These are phyloP conservation scores for Ceratocystis huliohia DNA, from an alignment of 2,329 filamentous ascomycete species.

Conservation along the genomic window DNA sequence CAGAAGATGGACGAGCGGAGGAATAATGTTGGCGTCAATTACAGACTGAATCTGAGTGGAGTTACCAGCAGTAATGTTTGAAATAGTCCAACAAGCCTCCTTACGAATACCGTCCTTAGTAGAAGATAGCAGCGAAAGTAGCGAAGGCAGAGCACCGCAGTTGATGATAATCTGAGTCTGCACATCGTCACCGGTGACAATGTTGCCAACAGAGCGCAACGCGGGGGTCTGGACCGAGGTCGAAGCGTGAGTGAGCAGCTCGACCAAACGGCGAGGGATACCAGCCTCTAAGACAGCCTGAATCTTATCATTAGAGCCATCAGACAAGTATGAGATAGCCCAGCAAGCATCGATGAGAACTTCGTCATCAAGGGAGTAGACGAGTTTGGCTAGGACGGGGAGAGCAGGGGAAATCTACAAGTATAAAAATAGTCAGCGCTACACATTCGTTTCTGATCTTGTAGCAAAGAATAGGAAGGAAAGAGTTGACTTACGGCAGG, in stretches of 20 bases:
- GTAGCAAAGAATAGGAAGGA: neutral
- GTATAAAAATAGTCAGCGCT: constrained; percentile 23
- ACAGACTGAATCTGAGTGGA: constrained; percentile 95
- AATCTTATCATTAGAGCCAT: constrained; percentile 98
- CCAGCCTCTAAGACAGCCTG: constrained; percentile 97
- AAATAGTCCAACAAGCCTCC: constrained; percentile 99
- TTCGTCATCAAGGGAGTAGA: constrained; percentile 96
- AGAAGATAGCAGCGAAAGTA: constrained; percentile 88
- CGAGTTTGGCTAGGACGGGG: constrained; percentile 88
- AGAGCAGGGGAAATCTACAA: constrained; percentile 80
- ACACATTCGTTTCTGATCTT: neutral
- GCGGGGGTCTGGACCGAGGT: constrained; percentile 97
- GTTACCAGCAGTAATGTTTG: constrained; percentile 96
- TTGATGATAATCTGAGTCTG: constrained; percentile 99
- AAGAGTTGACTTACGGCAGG: constrained; percentile 55
- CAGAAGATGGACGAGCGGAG: constrained; percentile 86
- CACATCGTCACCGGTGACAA: constrained; percentile 95
- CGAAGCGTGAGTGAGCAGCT: constrained; percentile 94
- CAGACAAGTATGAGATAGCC: constrained; percentile 97
- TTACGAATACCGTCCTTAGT: constrained; percentile 98
- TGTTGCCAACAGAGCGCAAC: constrained; percentile 93
- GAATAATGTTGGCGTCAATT: constrained; percentile 92
- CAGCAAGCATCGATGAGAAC: constrained; percentile 98
- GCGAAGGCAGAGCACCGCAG: constrained; percentile 80
- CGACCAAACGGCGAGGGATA: constrained; percentile 88